Evolutionary conservation across 2,329 filamentous ascomycete species (phyloP).

Genomic region (Cladosporium colombiae): DNA sequence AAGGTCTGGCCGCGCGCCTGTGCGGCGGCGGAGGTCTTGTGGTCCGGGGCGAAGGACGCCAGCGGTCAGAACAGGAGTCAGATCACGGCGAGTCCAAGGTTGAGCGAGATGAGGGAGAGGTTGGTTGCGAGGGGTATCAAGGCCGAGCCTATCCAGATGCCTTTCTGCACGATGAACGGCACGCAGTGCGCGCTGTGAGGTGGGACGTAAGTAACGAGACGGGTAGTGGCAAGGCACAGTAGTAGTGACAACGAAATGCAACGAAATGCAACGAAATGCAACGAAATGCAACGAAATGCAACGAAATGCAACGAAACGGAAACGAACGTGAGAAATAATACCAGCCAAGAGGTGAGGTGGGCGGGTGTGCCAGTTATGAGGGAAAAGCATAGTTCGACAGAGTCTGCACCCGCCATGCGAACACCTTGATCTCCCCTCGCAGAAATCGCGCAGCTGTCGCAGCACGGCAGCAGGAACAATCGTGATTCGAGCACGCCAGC

Average conservation of each 20-base stretch:
- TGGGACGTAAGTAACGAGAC: neutral
- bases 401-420: constrained; percentile 5
- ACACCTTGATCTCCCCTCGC: neutral
- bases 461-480: too few species aligned
- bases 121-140: constrained; percentile 68
- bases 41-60: constrained; percentile 70
- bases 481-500: constrained; percentile 4
- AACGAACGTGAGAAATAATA: neutral
- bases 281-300: neutral
- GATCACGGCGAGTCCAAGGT: constrained; percentile 66
- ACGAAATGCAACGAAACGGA: neutral
- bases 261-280: neutral
- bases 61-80: constrained; percentile 70
- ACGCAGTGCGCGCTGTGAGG: constrained; percentile 45
- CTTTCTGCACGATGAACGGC: constrained; percentile 67
- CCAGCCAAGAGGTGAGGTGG: constrained; percentile 14
- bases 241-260: neutral
- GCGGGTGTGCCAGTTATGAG: constrained; percentile 19
- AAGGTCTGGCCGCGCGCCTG: constrained; percentile 76
- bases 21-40: constrained; percentile 76
- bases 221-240: neutral
- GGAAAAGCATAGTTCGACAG: neutral
- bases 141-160: constrained; percentile 69
- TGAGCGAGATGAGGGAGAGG: constrained; percentile 75
- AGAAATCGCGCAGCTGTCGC: constrained; percentile 19